These are phyloP conservation scores for Apophysomyces sp. DNA, from an alignment of 371 early-diverging fungal species.

Conservation along the genomic window DNA sequence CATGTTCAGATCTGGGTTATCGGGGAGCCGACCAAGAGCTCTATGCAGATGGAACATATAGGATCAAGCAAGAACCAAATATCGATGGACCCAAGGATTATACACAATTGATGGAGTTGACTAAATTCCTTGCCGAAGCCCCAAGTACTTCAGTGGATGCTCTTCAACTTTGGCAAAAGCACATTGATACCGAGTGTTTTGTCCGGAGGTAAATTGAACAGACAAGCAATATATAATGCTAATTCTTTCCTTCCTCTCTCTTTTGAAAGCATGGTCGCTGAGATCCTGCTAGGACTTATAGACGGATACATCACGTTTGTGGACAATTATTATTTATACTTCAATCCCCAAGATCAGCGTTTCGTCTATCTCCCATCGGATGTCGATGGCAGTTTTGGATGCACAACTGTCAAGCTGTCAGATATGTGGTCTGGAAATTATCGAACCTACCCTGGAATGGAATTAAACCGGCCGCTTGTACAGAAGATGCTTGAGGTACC, in stretches of 20 bases:
- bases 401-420: conserved; percentile 6
- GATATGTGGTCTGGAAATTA: conserved; percentile 31
- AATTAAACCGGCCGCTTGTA: conserved; percentile 12
- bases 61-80: conserved; percentile 25
- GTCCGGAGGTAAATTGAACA: conserved; percentile 25
- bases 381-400: conserved; percentile 36
- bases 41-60: conserved; percentile 28
- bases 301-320: conserved; percentile 39
- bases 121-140: conserved; percentile 29
- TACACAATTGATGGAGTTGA: conserved; percentile 26
- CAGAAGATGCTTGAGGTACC: conserved; percentile 12
- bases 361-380: conserved; percentile 34
- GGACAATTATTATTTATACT: conserved; percentile 38
- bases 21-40: conserved; percentile 17
- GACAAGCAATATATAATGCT: neutral
- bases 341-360: neutral
- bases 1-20: conserved; percentile 22
- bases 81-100: conserved; percentile 9
- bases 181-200: conserved; percentile 31
- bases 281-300: conserved; percentile 31
- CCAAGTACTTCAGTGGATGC: conserved; percentile 14
- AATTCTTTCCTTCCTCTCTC: neutral
- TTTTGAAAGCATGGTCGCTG: conserved; percentile 26
- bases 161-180: conserved; percentile 24
- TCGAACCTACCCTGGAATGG: conserved; percentile 22